Base-by-base conservation (phyloP, 2,329 filamentous ascomycete genomes). In the Lachnellula suecica region DNA sequence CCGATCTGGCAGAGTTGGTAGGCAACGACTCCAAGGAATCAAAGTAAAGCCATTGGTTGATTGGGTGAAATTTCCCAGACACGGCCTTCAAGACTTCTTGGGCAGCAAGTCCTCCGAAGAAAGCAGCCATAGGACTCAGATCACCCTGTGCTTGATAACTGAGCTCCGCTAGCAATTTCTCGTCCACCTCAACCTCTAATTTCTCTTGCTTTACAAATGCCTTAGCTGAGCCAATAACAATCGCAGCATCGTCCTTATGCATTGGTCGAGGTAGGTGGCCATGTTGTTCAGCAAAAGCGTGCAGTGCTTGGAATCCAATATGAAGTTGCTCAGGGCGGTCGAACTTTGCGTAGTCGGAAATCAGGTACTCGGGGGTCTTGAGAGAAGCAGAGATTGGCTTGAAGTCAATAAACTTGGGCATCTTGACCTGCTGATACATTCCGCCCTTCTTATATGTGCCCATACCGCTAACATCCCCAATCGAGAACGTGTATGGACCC, bases 261-360 rank as follows among this genome's bases (percentile, higher is more conserved):
- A 96, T 88, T 8, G 94, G 88, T 43, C 84, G 82, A 44, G 94
- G 94, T 41, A 94, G 79, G 44, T 87, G 82, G 37, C 85, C 85
- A 64, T 95, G 85, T 31, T 79, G 75, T 63, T 91, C 85, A 11
- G 82, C 84, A 71, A 96, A 99, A 31, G 86, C 84, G 69, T 97
- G 91, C 7, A 99, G 79, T 9, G 94, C 92, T 73, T 97, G 92
- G 66, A 97, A 88, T 55, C 91, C 94, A 56, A 95, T 76, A 69
- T 99, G 94, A 22, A 99, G 82, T 71, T 97, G 91, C 60, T 88
- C 84, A 1, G 94, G 94, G 42, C 94, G 88, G 71, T 97, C 94
- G 61, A 97, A 97, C 72, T 99, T 99, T 72, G 94, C 94, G 68
- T 92, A 99, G 70, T 99, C 94, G 20, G 94, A 96, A 55, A 96